Percentiles rank a stretch among this genome's conserved stretches.
Conservation (phyloP, 768 basidiomycete species). For the Trametes cubensis region DNA sequence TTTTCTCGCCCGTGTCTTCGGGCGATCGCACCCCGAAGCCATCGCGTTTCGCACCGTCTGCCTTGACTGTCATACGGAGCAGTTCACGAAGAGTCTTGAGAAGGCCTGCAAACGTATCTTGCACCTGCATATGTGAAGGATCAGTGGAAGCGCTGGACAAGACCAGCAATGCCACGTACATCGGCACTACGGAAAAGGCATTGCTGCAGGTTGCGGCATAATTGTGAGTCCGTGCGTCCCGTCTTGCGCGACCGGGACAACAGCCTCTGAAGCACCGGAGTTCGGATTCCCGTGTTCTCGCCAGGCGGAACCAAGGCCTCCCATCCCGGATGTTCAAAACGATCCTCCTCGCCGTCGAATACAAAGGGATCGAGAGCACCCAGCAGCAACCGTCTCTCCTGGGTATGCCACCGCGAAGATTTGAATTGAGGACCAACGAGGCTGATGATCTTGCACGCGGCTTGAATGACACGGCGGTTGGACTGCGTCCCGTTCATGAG, state of each 20-base stretch:
- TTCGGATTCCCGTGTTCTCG: conserved; percentile 61
- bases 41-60: conserved; percentile 52
- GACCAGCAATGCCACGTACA: conserved; percentile 44
- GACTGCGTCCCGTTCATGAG: conserved; percentile 63
- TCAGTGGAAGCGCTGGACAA: too few relatives aligned
- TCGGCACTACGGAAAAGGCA: conserved; percentile 70
- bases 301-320: conserved; percentile 52
- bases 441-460: conserved; percentile 55
- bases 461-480: conserved; percentile 64
- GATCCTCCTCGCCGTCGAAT: conserved; percentile 36
- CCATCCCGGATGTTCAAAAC: conserved; percentile 36
- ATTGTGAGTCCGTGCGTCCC: conserved; percentile 14
- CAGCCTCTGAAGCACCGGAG: conserved; percentile 49
- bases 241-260: conserved; percentile 22
- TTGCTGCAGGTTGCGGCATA: conserved; percentile 50
- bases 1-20: neutral
- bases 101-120: conserved; percentile 45
- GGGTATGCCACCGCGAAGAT: conserved; percentile 52
- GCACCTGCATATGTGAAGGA: conserved; percentile 45
- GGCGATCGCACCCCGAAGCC: conserved; percentile 42
- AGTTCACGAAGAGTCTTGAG: conserved; percentile 42
- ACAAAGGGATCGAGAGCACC: conserved; percentile 69
- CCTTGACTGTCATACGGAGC: conserved; percentile 43
- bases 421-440: conserved; percentile 45
- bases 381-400: conserved; percentile 68